Conservation (phyloP, 2,329 filamentous ascomycete species). For the Coccinonectria pachysandricola region DNA sequence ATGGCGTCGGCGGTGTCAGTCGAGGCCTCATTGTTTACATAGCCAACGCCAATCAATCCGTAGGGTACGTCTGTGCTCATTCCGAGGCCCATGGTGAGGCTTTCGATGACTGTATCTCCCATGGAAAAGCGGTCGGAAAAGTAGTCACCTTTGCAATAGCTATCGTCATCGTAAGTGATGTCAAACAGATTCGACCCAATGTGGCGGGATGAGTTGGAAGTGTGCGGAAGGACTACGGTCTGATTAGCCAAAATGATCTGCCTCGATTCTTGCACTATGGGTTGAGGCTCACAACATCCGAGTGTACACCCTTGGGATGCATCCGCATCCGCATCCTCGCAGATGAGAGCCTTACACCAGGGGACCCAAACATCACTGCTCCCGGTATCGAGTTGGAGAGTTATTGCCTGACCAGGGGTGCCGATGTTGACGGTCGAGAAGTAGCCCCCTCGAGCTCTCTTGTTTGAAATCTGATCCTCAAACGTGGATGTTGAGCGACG, state of each 20-base stretch:
- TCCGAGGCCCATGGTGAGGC: constrained; percentile 50
- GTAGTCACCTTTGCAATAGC: constrained; percentile 46
- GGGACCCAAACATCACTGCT: constrained; percentile 57
- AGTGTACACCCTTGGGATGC: constrained; percentile 31
- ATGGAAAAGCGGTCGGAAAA: constrained; percentile 47
- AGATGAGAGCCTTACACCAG: constrained; percentile 27
- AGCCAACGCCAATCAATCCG: constrained; percentile 52
- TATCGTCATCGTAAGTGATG: constrained; percentile 53
- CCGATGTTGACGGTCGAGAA: constrained; percentile 48
- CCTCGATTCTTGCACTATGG: too few species aligned
- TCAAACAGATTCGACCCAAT: constrained; percentile 36
- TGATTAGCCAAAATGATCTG: too few species aligned
- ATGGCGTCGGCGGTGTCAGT: constrained; percentile 17
- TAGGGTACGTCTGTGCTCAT: constrained; percentile 42
- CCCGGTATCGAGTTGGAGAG: constrained; percentile 53
- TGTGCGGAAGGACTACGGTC: constrained; percentile 32
- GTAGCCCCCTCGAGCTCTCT: constrained; percentile 36
- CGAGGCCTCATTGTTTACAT: constrained; percentile 42
- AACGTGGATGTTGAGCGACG: constrained; percentile 30
- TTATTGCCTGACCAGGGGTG: constrained; percentile 45
- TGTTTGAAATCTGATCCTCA: constrained; percentile 34
- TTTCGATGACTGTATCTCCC: constrained; percentile 38
- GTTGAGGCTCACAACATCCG: constrained; percentile 34
- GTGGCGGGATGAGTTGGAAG: constrained; percentile 37
- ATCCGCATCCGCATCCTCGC: constrained; percentile 22